Base-by-base conservation (phyloP, 1,284 basidiomycete genomes). In the Acaromyces ingoldii region DNA sequence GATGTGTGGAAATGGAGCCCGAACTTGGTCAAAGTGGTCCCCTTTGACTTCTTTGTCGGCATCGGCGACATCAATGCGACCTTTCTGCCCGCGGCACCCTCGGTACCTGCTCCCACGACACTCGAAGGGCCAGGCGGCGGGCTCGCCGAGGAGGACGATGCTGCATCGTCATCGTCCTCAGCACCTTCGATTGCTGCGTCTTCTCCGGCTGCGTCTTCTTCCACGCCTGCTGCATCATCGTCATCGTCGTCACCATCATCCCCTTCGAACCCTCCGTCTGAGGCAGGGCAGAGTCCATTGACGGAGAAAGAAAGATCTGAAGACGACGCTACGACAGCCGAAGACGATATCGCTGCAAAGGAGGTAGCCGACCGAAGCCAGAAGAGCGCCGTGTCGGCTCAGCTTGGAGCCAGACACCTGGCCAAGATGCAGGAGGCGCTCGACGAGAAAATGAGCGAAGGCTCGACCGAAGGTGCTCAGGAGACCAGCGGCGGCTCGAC, bases 11-110 rank as follows among this genome's bases (percentile, higher is more conserved):
- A 89, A 65, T 89, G 88, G 83, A 78, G 79, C 56, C 91, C 92
- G 0, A 97, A 98, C 75, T 81, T 98, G 29, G 83, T 98, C 73
- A 95, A 96, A 79, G 93, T 97, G 53, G 83, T 93, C 26, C 93
- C 93, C 44, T 98, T 91, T 91, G 62, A 97, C 70, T 98, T 98
- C 77, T 98, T 96, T 72, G 82, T 96, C 54, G 92, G 93, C n/a
- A 96, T 95, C 62, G 93, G 93, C 44, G 93, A 98, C 76, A 97
- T 98, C 76, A 98, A 98, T 75, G 89, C 89, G 3, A 82, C 88
- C 0, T 93, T 95, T 76, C 80, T 97, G 5, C 90, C 90, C 7
- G 88, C 88, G 21, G 62, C 65, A 31, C 69, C 65, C 21, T 59
- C 60, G 29, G 56, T 45, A 11, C 61, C 66, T 40, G 17, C 37